phyloP scores from a whole-genome alignment of 2,329 filamentous ascomycete genomes.

The Fusarium coicis region DNA sequence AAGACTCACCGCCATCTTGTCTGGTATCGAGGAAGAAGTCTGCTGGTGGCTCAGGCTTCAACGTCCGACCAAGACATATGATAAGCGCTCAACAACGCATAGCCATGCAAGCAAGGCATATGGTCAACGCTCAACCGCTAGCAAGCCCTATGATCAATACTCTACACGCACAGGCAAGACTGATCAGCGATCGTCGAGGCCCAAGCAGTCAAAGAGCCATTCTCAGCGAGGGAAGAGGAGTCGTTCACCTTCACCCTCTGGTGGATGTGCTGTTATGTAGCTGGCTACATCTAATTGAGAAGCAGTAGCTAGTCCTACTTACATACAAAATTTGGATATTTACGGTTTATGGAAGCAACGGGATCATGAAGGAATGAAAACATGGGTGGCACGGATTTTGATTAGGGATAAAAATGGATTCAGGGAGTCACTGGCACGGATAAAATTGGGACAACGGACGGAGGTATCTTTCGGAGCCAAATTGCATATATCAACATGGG shows the following conservation, averaged over 20 bases:
- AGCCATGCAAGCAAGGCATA: background rate
- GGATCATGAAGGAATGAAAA: background rate
- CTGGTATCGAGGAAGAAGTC: conserved; percentile 21
- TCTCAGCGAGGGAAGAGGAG: conserved; percentile 7
- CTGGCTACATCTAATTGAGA: background rate
- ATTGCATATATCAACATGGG: conserved; percentile 10
- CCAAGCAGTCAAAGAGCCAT: background rate
- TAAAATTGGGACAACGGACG: background rate
- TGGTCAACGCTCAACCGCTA: conserved; percentile 2
- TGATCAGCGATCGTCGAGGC: conserved; percentile 10
- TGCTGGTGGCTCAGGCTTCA: conserved; percentile 31
- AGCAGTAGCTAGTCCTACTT: background rate
- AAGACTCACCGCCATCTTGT: conserved; percentile 18
- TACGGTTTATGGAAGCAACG: background rate
- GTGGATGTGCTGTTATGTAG: conserved; percentile 32
- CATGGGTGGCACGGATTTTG: background rate
- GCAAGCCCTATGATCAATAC: conserved; percentile 10
- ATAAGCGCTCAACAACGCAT: background rate
- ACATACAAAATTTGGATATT: background rate
- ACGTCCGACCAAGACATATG: conserved; percentile 1
- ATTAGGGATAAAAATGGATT: background rate
- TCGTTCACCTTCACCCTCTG: conserved; percentile 13
- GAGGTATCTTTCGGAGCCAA: background rate
- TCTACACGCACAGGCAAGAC: conserved; percentile 3
- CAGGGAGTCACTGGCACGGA: conserved; percentile 3